Evolutionary conservation across 2,329 filamentous ascomycete species (phyloP).

Genomic region (Apiospora saccharicola): DNA sequence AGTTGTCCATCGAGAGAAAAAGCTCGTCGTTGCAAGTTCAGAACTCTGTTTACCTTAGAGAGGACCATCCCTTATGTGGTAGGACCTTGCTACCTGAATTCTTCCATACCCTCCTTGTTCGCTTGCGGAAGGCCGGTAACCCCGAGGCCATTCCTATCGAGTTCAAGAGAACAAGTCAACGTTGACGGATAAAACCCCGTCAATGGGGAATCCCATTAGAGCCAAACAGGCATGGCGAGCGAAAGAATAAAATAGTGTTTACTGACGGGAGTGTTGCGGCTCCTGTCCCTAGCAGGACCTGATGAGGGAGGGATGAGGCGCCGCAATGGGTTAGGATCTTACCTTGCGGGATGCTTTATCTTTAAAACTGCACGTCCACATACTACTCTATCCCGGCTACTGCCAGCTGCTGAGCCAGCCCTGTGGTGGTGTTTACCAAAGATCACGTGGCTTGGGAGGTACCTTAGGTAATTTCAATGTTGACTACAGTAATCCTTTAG

Average conservation of each 20-base stretch:
- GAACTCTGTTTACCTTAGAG: not conserved
- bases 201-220: not conserved
- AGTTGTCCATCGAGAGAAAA: not conserved
- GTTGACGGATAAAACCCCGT: not conserved
- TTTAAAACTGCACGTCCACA: conserved; percentile 18
- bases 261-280: not conserved
- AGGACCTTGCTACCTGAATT: not conserved
- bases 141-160: not conserved
- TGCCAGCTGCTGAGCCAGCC: not conserved
- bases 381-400: not conserved
- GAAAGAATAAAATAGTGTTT: not conserved
- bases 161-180: not conserved
- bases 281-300: not conserved
- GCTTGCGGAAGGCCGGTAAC: conserved; percentile 14
- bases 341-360: not conserved
- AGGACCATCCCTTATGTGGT: not conserved
- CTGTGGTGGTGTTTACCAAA: not conserved
- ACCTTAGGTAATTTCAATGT: too few relatives aligned
- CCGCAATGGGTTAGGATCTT: conserved; percentile 13
- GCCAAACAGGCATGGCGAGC: conserved; percentile 15
- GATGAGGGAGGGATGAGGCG: not conserved
- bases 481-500: not conserved
- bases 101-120: not conserved
- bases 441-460: not conserved
- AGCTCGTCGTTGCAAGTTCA: not conserved